Base-by-base conservation (phyloP, 352 stramenopile species). In the Globisporangium carolinianum region DNA sequence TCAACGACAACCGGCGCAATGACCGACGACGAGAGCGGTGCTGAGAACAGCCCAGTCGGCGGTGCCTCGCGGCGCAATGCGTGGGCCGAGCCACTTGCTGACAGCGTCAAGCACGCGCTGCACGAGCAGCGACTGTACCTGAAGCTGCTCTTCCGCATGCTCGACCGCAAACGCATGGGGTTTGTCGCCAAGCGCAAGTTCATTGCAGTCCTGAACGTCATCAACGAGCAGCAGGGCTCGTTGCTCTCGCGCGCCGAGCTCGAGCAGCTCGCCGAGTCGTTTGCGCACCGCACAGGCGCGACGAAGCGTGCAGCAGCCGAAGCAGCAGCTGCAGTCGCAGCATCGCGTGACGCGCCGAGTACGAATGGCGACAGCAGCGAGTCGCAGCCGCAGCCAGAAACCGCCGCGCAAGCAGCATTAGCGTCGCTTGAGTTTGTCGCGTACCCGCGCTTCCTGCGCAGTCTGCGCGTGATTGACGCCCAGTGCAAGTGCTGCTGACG, bases 81-180 rank as follows among this genome's bases (percentile, higher is more conserved):
- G 17, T 91, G 79, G 79, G 73, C 75, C 4, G 75, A 91, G 39
- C 74, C 74, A 8, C 72, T 91, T n/a, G 69, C 87, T 0, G 79
- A 87, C 46, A 81, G 68, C 18, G 76, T 83, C 41, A 91, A 88
- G 67, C 79, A 86, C 45, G 78, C 77, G 12, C 64, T 92, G 38
- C 80, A 89, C 48, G 82, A 92, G 57, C 82, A 92, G 61, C 79
- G 79, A 1, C 55, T 92, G 55, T 88, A 92, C 58, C 75, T 92
- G 38, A 92, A 92, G 61, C 77, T 89, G 36, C 57, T 92, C 10
- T 92, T 92, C 63, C 79, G 82, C 9, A 84, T 84, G 58, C 61
- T 92, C 12, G 82, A 92, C 49, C 80, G 78, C 49, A 85, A 83
- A 57, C 68, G 81, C 35, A 67, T 73, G 8, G 82, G 82, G 14